Evolutionary conservation across 192 early-diverging fungal species (phyloP), one percentile per base, ranked within the genome.

Genomic region (Coemansia nantahalensis): DNA sequence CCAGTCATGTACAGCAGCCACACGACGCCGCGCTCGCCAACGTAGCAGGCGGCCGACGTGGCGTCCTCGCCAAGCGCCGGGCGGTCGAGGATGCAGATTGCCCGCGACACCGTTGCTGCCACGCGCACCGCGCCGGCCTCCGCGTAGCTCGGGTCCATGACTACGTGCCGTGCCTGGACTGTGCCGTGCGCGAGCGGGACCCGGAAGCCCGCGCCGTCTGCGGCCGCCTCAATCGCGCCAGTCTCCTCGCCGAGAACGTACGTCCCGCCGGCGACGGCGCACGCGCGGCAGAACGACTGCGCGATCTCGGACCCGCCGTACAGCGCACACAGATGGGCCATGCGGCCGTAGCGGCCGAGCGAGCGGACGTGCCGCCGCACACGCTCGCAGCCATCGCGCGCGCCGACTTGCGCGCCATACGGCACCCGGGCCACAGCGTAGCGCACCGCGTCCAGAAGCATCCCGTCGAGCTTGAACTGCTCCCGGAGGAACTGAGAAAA

Each of bases 291-390:
- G 67, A 95, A 94, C 7, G 90, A 85, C 65, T 97, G 95, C 1
- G 88, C 78, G 13, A 94, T 75, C 66, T 97, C 93, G 35, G 89
- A 91, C 5, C 87, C 88, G 24, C 95, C 95, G 69, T 97, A 94
- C 41, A 93, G 71, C 4, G 87, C 82, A 39, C 84, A 82, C 16
- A 97, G 59, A 51, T 89, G 94, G 8, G 90, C 84, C 45, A 87
- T 87, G 24, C 79, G 80, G 21, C 93, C 92, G 64, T 84, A 97
- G 7, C 90, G 80, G 15, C 95, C 95, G 40, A 97, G 71, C 1
- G 93, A 90, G 19, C 59, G 65, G 13, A 93, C 60, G 55, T 89
- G 93, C 7, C 56, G 59, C 41, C 82, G 79, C 9, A 88, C 84
- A 2, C 80, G 65, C 28, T 58, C 74, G n/a, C 91, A 73, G 6